Percentiles rank a stretch among this genome's conserved stretches.
phyloP scores from a whole-genome alignment of 345 rosid species.

The Carallia brachiata region DNA sequence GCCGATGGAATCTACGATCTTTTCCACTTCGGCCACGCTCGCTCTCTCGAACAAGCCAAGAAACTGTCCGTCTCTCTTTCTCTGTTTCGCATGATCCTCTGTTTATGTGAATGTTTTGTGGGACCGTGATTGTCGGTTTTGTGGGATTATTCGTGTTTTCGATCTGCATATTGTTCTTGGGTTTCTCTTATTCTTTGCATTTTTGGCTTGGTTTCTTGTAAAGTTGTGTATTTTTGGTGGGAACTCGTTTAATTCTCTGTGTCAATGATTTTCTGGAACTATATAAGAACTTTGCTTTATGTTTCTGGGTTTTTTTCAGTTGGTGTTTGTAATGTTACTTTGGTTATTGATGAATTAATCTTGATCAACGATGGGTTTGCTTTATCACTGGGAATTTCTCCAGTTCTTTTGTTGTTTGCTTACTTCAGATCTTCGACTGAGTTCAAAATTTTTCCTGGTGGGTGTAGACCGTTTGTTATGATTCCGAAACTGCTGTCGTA shows the following conservation, averaged over 20 bases:
- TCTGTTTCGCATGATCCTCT: not conserved
- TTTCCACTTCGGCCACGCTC: constrained; percentile 95
- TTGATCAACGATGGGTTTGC: not conserved
- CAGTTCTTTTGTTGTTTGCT: not conserved
- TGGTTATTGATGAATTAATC: not conserved
- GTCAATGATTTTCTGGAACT: not conserved
- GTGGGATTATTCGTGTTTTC: not conserved
- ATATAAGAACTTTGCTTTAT: not conserved
- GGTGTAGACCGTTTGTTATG: too few species aligned
- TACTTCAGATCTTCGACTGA: not conserved
- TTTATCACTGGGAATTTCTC: not conserved
- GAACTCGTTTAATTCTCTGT: not conserved
- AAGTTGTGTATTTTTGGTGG: not conserved
- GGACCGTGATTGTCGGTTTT: not conserved
- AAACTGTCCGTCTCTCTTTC: constrained; percentile 46
- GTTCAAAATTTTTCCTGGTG: too few species aligned
- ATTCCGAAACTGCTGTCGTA: too few species aligned
- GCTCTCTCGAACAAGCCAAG: constrained; percentile 95
- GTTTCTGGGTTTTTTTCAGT: not conserved
- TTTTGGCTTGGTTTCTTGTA: not conserved
- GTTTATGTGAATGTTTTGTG: not conserved
- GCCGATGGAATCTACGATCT: constrained; percentile 99
- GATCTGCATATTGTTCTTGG: not conserved
- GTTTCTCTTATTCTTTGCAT: not conserved
- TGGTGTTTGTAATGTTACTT: not conserved